Evolutionary conservation across 768 basidiomycete genomes (phyloP).

Genomic region (Mycena epipterygia): DNA sequence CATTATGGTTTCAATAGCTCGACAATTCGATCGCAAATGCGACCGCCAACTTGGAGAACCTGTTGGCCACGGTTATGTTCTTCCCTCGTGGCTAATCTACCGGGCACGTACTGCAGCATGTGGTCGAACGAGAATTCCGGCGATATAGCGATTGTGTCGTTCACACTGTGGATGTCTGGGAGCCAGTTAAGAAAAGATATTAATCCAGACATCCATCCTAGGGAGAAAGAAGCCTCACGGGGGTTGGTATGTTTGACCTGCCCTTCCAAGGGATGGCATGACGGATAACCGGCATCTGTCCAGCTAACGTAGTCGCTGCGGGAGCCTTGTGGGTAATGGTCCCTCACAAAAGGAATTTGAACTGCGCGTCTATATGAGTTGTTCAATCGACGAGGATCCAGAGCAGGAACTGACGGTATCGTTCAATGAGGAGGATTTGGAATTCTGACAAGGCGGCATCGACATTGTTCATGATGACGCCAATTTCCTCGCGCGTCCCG

Average conservation of each 20-base stretch:
- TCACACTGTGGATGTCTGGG: constrained; percentile 31
- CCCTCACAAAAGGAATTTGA: constrained; percentile 32
- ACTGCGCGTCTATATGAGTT: constrained; percentile 17
- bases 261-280: constrained; percentile 70
- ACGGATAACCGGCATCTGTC: constrained; percentile 73
- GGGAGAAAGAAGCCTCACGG: no score
- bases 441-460: constrained; percentile 27
- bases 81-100: no score
- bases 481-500: constrained; percentile 30
- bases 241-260: no score
- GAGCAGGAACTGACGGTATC: constrained; percentile 16
- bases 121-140: constrained; percentile 54
- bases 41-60: constrained; percentile 34
- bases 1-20: constrained; percentile 22
- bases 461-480: constrained; percentile 13
- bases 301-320: constrained; percentile 57
- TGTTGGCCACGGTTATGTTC: no score
- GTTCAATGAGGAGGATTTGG: constrained; percentile 28
- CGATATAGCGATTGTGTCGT: constrained; percentile 37
- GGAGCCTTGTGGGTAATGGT: constrained; percentile 3
- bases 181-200: neutral
- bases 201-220: no score
- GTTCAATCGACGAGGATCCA: neutral
- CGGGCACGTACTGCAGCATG: constrained; percentile 34
- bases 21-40: constrained; percentile 38